A percentile compares a stretch with the other conserved stretches of the same genome.
Conservation (phyloP, 257 asterid genomes). For the Nicotiana otophora region DNA sequence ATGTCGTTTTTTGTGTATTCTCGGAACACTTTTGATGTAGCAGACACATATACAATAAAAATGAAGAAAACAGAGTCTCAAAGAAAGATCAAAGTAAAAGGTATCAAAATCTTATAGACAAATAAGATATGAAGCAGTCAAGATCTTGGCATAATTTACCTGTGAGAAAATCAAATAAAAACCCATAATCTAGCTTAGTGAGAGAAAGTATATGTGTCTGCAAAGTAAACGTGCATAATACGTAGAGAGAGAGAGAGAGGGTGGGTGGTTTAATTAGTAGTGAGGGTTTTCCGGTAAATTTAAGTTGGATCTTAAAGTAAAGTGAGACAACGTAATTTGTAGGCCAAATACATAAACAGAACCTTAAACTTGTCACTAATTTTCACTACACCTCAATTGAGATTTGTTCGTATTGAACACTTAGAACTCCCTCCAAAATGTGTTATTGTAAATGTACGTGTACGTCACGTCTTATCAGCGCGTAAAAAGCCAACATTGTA, state of each 20-base stretch:
- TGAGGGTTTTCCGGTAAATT: neutral
- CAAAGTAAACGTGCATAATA: neutral
- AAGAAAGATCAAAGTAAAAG: conserved; percentile 24
- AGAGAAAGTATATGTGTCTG: conserved; percentile 5
- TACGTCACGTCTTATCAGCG: no score
- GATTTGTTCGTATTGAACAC: no score
- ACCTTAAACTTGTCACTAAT: no score
- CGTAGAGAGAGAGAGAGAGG: neutral
- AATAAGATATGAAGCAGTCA: conserved; percentile 10
- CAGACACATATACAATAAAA: neutral
- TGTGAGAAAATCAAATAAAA: conserved; percentile 4
- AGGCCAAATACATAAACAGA: no score
- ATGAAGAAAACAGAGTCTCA: conserved; percentile 14
- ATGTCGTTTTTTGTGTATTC: no score
- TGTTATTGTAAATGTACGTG: no score
- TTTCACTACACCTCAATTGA: no score
- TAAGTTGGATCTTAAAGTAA: no score
- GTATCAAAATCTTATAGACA: conserved; percentile 19
- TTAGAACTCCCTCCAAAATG: no score
- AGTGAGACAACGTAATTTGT: no score
- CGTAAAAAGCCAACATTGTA: no score
- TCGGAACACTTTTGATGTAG: neutral
- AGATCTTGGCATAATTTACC: conserved; percentile 27
- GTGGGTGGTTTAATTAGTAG: neutral
- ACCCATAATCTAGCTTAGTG: conserved; percentile 10